Base-by-base conservation (phyloP, 2,329 filamentous ascomycete genomes). In the Paraphaeosphaeria minitans region DNA sequence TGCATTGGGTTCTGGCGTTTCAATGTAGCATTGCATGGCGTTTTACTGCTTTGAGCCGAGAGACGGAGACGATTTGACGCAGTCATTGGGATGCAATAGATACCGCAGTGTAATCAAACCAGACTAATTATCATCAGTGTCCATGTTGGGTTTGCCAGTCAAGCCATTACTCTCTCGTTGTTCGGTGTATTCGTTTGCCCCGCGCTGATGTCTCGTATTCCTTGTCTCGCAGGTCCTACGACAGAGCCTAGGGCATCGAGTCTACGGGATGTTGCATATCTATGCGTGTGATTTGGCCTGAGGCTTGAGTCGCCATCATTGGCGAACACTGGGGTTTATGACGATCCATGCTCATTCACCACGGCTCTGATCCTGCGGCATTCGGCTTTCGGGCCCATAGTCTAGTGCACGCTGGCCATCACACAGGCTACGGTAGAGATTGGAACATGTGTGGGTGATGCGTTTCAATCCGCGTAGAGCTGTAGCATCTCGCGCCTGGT, bases 1-100 rank as follows among this genome's bases (percentile, higher is more conserved):
- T 48, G 50, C 56, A 58, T 58, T 43, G 43, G 50, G 35, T 33
- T 47, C 43, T 42, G 50, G 24, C 39, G 37, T 46, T 53, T 52
- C 19, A 29, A 24, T 50, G 22, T 14, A 27, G 55, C 41, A 53
- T 53, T 53, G 48, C 48, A 57, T 37, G 55, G 55, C 42, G 55
- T 57, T 51, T 3, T 29, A 35, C 27, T 53, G 51, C 42, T 35
- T 54, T 54, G 21, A 19, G 37, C n/a, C n/a, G 16, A 22, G 8
- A 39, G 16, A n/a, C 37, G 39, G 8, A 39, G 16, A n/a, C 37
- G 39, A 37, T 53, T 31, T 19, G 46, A 39, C 42, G n/a, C 14
- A 29, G 27, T 13, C 27, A 35, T 45, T 22, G n/a, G 22, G 37
- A 39, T 43, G 21, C 21, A n/a, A 27, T 27, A 4, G 3, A 54